Evolutionary conservation across 2,329 filamentous ascomycete genomes (phyloP).

Genomic region (Fusarium anguioides): DNA sequence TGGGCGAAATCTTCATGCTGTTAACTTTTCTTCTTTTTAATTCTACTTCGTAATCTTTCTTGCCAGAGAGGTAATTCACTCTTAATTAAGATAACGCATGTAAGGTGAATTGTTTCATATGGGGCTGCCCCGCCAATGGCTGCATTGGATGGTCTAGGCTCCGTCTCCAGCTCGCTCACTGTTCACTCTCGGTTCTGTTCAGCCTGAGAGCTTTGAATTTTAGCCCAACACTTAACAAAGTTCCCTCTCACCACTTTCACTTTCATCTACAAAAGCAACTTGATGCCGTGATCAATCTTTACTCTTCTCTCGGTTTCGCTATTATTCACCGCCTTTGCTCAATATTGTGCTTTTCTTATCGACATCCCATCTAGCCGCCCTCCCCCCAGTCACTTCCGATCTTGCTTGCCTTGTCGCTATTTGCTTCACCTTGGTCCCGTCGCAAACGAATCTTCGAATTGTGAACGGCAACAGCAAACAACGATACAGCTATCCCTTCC

Average conservation of each 20-base stretch:
- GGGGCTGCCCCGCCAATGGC: slow-evolving; percentile 25
- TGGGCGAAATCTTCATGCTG: neutral
- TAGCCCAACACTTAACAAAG: slow-evolving; percentile 37
- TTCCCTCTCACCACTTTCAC: slow-evolving; percentile 26
- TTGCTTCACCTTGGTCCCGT: slow-evolving; percentile 21
- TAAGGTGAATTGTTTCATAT: slow-evolving; percentile 30
- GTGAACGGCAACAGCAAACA: slow-evolving; percentile 22
- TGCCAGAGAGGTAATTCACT: too few relatives aligned
- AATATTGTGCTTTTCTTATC: slow-evolving; percentile 11
- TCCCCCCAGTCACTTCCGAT: neutral
- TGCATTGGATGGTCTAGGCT: slow-evolving; percentile 9
- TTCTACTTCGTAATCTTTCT: too few relatives aligned
- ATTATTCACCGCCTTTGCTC: slow-evolving; percentile 17
- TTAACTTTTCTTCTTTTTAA: neutral
- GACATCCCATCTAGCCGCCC: neutral
- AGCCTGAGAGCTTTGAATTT: slow-evolving; percentile 41
- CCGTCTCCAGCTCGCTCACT: slow-evolving; percentile 19
- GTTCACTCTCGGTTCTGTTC: slow-evolving; percentile 32
- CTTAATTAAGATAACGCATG: neutral
- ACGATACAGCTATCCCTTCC: slow-evolving; percentile 1
- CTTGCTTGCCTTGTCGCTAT: slow-evolving; percentile 13
- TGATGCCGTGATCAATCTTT: slow-evolving; percentile 29
- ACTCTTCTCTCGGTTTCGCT: neutral
- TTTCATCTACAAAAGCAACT: slow-evolving; percentile 13
- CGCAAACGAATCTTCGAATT: slow-evolving; percentile 27